These are phyloP conservation scores for Martensiomyces pterosporus DNA, from an alignment of 192 early-diverging fungal genomes.

Conservation along the genomic window DNA sequence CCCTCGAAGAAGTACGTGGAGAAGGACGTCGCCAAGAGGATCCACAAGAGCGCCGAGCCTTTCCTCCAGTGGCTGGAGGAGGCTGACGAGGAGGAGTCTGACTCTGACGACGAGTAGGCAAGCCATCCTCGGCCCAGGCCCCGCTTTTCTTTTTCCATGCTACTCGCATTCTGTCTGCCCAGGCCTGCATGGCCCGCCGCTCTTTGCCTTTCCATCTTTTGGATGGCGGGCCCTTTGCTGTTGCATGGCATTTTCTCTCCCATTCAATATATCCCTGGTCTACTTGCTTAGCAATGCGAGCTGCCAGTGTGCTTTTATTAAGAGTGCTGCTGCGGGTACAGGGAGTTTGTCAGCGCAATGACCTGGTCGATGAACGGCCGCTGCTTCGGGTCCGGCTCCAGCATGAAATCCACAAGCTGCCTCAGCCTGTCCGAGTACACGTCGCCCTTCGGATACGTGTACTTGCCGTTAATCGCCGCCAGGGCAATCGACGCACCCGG, in stretches of 20 bases:
- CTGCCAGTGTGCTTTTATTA: no score
- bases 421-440: conserved; percentile 55
- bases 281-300: no score
- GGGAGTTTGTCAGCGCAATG: conserved; percentile 24
- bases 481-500: conserved; percentile 68
- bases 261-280: no score
- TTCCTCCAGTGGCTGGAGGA: conserved; percentile 89
- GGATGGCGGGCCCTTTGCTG: no score
- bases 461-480: conserved; percentile 65
- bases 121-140: neutral
- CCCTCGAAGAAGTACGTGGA: conserved; percentile 78
- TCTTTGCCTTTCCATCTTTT: conserved; percentile 4
- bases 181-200: no score
- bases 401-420: conserved; percentile 57
- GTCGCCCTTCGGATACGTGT: conserved; percentile 48
- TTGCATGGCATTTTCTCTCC: no score
- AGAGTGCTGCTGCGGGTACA: conserved; percentile 8
- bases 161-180: conserved; percentile 3
- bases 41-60: conserved; percentile 79
- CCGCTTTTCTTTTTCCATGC: neutral
- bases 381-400: conserved; percentile 54
- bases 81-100: conserved; percentile 76
- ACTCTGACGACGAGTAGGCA: conserved; percentile 19
- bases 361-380: conserved; percentile 62
- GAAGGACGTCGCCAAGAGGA: conserved; percentile 70